A percentile compares a stretch with the other conserved stretches of the same genome.
These are phyloP conservation scores for Fonsecaea monophora DNA, from an alignment of 2,329 filamentous ascomycete genomes.

Conservation along the genomic window DNA sequence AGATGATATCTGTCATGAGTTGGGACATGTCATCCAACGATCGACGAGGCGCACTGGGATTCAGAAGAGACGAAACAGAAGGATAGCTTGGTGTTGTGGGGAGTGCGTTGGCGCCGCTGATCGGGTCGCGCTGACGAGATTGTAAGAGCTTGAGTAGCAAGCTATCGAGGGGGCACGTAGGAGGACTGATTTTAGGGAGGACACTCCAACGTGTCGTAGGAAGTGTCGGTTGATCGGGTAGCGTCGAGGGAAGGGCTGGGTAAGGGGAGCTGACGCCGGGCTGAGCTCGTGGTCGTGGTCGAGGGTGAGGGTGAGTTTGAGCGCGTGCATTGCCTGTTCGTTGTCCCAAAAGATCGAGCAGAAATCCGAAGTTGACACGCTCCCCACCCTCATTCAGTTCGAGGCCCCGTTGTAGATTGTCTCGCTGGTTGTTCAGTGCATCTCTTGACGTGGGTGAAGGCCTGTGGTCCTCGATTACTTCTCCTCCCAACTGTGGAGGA, in stretches of 20 bases:
- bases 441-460: constrained; percentile 37
- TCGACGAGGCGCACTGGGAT: constrained; percentile 59
- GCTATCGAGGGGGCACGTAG: constrained; percentile 78
- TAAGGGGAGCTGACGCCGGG: constrained; percentile 32
- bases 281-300: not conserved
- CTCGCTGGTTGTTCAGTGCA: constrained; percentile 52
- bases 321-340: constrained; percentile 54
- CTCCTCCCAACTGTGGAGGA: constrained; percentile 19
- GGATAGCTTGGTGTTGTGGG: constrained; percentile 78
- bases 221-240: constrained; percentile 40
- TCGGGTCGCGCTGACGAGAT: constrained; percentile 65
- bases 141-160: constrained; percentile 81
- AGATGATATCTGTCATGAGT: constrained; percentile 82
- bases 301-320: not conserved
- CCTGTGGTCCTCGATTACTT: constrained; percentile 24
- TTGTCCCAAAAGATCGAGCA: constrained; percentile 68
- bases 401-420: constrained; percentile 54
- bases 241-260: constrained; percentile 35
- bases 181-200: constrained; percentile 65
- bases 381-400: constrained; percentile 66
- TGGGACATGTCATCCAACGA: constrained; percentile 75
- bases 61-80: constrained; percentile 77
- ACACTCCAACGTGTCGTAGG: constrained; percentile 45
- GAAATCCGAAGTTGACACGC: constrained; percentile 73
- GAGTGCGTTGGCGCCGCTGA: constrained; percentile 60